Conservation (phyloP, 768 basidiomycete genomes). For the Leccinum obscurum region DNA sequence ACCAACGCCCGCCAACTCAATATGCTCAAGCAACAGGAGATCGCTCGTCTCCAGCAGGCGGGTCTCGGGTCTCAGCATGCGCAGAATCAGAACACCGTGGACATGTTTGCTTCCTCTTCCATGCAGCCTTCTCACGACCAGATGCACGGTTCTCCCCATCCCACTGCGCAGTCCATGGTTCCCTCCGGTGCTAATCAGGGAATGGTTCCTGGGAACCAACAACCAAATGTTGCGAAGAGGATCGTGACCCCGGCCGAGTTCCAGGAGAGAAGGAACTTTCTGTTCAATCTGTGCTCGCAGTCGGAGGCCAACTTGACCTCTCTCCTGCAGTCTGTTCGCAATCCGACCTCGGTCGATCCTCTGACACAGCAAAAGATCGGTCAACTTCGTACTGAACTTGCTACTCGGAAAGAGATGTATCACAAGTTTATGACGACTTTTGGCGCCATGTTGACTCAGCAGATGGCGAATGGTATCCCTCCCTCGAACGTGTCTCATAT, state of each 20-base stretch:
- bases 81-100: slow-evolving; percentile 40
- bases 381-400: slow-evolving; percentile 23
- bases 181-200: slow-evolving; percentile 22
- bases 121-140: slow-evolving; percentile 41
- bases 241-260: slow-evolving; percentile 22
- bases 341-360: slow-evolving; percentile 20
- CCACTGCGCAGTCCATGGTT: slow-evolving; percentile 25
- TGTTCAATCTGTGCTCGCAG: slow-evolving; percentile 14
- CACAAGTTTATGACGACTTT: slow-evolving; percentile 36
- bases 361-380: slow-evolving; percentile 16
- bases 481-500: slow-evolving; percentile 30
- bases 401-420: slow-evolving; percentile 40
- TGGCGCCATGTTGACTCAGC: slow-evolving; percentile 26
- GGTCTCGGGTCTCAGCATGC: slow-evolving; percentile 34
- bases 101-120: slow-evolving; percentile 50
- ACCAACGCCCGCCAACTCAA: slow-evolving; percentile 39
- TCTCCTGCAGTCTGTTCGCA: slow-evolving; percentile 13
- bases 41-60: slow-evolving; percentile 37
- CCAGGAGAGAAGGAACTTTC: slow-evolving; percentile 21
- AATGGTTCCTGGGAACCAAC: slow-evolving; percentile 22
- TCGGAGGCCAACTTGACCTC: slow-evolving; percentile 13
- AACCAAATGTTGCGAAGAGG: slow-evolving; percentile 28
- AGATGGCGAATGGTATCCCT: slow-evolving; percentile 24
- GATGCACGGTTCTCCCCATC: slow-evolving; percentile 52
- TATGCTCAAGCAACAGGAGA: slow-evolving; percentile 44